Evolutionary conservation across 352 stramenopile genomes (phyloP), one percentile per base, ranked within the genome.

Genomic region (Phytophthora nicotianae): DNA sequence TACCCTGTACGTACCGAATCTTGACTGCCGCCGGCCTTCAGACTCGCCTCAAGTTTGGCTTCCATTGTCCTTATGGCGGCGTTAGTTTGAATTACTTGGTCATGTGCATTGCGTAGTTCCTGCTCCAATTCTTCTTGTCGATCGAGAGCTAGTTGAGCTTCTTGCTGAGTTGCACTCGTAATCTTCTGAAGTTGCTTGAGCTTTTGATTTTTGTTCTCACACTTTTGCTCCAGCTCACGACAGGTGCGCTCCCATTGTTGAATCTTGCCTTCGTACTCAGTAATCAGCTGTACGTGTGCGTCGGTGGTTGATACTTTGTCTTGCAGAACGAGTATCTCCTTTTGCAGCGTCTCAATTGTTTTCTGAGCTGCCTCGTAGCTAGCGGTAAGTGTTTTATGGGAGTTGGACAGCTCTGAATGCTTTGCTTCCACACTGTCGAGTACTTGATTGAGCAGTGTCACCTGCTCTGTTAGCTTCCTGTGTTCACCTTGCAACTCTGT

Each of bases 71-170:
- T 78, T 59, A 86, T 70, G 1, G 61, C 55, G 4, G 62, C 79
- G 13, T 65, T 83, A 45, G 77, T 70, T 40, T 58, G 62, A 29
- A 87, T 87, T n/a, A 84, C 23, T 43, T 82, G 65, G 26, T 86
- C 74, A 27, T 89, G 79, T 3, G 70, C 62, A 3, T 57, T 46
- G 3, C 32, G 17, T 4, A 89, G 17, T 19, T 89, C 79, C 3
- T 43, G 41, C 38, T 89, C 75, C 9, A 89, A 27, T 20, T 33
- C 27, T 40, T 59, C 64, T 21, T 82, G 73, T 2, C 61, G 62
- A 26, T 65, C 35, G 3, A 65, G 40, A 33, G 64, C 33, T 20
- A 61, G 33, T 33, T 75, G 50, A 7, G 65, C 29, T 23, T 73
- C 45, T 41, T 73, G 62, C 29, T 67, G 37, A 14, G 75, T 17